Conservation (phyloP, 257 asterid genomes). For the Primulina eburnea region DNA sequence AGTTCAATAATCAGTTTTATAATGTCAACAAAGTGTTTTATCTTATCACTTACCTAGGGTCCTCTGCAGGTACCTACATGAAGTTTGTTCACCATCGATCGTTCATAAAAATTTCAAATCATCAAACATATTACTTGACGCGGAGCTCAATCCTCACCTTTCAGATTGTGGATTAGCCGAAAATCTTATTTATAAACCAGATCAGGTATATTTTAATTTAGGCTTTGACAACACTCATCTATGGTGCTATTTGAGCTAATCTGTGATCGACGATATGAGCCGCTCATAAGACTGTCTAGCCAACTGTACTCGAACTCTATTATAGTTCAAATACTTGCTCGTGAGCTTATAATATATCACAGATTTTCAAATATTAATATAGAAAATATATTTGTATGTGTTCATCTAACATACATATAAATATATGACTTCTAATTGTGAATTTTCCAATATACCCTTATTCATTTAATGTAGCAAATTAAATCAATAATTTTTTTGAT, state of each 20-base stretch:
- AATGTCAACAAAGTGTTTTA: background rate
- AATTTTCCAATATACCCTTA: no score
- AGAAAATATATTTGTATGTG: no score
- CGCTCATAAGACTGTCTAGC: background rate
- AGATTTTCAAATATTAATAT: no score
- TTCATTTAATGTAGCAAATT: no score
- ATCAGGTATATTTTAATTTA: conserved; percentile 27
- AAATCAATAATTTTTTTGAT: no score
- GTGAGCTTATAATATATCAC: background rate
- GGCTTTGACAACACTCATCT: conserved; percentile 1
- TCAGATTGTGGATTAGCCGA: conserved; percentile 53
- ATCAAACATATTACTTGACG: conserved; percentile 56
- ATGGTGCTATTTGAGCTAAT: background rate
- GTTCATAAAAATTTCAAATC: conserved; percentile 55
- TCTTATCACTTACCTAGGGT: background rate
- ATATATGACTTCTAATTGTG: no score
- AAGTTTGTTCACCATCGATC: conserved; percentile 53
- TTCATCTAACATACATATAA: no score
- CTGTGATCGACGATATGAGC: no score
- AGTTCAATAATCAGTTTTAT: conserved; percentile 21
- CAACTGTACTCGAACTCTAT: background rate
- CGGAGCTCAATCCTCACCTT: conserved; percentile 51
- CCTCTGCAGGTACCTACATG: conserved; percentile 55
- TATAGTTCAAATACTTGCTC: background rate
- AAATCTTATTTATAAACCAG: conserved; percentile 9